phyloP scores from a whole-genome alignment of 1,284 basidiomycete genomes.

The Crepidotus sp. region DNA sequence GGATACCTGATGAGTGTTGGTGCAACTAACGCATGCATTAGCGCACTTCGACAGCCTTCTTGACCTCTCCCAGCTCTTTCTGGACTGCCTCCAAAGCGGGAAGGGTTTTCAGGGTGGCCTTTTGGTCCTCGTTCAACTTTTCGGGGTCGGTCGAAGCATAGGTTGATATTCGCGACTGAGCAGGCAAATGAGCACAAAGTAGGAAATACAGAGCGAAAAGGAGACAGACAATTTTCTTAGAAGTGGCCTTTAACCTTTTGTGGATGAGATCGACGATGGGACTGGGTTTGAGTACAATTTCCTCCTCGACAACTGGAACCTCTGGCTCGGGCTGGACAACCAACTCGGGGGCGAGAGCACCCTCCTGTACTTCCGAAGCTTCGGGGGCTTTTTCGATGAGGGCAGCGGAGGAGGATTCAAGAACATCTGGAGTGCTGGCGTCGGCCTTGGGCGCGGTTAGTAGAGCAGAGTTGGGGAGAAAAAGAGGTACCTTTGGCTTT shows the following conservation, averaged over 20 bases:
- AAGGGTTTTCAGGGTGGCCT: conserved; percentile 57
- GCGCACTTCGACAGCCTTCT: conserved; percentile 71
- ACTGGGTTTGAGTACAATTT: conserved; percentile 41
- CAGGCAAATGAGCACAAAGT: conserved; percentile 6
- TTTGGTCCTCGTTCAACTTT: conserved; percentile 81
- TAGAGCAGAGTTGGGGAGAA: conserved; percentile 9
- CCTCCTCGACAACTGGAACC: conserved; percentile 35
- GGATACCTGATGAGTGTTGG: conserved; percentile 12
- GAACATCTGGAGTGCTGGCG: conserved; percentile 25
- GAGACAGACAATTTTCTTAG: conserved; percentile 74
- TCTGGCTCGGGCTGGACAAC: conserved; percentile 35
- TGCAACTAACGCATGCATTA: conserved; percentile 1
- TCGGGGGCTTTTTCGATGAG: conserved; percentile 44
- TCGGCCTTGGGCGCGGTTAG: conserved; percentile 19
- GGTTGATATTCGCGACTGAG: conserved; percentile 59
- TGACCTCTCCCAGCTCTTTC: conserved; percentile 75
- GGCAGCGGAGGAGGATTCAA: conserved; percentile 40
- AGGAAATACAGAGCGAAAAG: conserved; percentile 11
- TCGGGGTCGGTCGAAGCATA: conserved; percentile 60
- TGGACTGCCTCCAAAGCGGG: conserved; percentile 65
- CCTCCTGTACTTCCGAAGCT: conserved; percentile 39
- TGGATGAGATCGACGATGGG: conserved; percentile 69
- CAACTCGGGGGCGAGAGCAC: conserved; percentile 39
- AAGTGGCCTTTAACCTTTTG: conserved; percentile 66
- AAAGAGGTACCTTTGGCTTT: conserved; percentile 29